These are phyloP conservation scores for Stachybotrys chartarum DNA, from an alignment of 2,329 filamentous ascomycete species.

Conservation along the genomic window DNA sequence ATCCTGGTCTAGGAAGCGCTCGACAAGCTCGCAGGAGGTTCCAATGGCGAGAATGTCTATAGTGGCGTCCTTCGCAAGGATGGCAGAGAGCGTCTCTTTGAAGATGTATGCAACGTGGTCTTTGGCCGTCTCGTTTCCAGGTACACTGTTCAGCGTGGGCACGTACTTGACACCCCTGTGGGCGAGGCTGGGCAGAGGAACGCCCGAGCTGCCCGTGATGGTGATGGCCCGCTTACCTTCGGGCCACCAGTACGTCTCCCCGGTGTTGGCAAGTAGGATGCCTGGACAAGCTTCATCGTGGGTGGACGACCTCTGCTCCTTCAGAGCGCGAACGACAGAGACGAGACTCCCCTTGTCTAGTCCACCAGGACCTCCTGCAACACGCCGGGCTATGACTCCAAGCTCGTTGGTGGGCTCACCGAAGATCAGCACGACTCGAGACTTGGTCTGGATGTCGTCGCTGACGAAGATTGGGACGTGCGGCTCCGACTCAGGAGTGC, in stretches of 20 bases:
- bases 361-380: constrained; percentile 55
- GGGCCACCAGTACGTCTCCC: constrained; percentile 71
- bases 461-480: constrained; percentile 62
- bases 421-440: constrained; percentile 65
- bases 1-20: constrained; percentile 50
- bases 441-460: constrained; percentile 43
- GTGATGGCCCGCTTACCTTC: constrained; percentile 54
- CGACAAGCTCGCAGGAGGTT: constrained; percentile 52
- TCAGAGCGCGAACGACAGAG: constrained; percentile 47
- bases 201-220: constrained; percentile 43
- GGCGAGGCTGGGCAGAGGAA: constrained; percentile 57
- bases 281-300: constrained; percentile 37
- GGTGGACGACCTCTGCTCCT: constrained; percentile 23
- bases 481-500: constrained; percentile 36
- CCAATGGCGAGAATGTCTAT: constrained; percentile 68
- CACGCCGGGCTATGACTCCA: constrained; percentile 66
- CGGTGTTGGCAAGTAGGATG: constrained; percentile 70
- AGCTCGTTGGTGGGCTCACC: constrained; percentile 67
- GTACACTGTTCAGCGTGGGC: constrained; percentile 51
- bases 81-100: constrained; percentile 46
- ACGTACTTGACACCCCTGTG: constrained; percentile 48
- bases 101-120: constrained; percentile 65
- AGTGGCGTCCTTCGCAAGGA: constrained; percentile 41
- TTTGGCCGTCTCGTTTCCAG: constrained; percentile 45
- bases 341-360: constrained; percentile 65